Base-by-base conservation (phyloP, 805 yeast genomes). In the Teunomyces lycoperdinae region DNA sequence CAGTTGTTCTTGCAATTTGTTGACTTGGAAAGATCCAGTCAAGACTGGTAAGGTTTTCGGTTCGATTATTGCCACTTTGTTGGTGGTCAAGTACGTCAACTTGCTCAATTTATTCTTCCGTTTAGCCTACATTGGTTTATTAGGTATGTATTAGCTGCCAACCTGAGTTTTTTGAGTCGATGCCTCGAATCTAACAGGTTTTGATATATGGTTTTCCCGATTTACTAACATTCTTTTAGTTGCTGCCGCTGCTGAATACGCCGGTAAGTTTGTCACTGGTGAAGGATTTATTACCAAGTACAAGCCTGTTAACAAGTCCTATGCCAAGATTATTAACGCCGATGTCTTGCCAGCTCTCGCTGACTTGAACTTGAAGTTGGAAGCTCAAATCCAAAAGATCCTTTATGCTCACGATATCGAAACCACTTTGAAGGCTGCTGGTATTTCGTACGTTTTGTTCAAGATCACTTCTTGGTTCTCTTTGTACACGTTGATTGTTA, bases 21-120 rank as follows among this genome's bases (percentile, higher is more conserved):
- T 88, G 51, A 81, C 89, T 53, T 87, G 95, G 96, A 71, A 78
- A 54, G 74, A 85, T 62, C 94, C 97, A 38, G 73, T 78, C 54
- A 77, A 77, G 62, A 84, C 96, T 44, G 97, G 86, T 52, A 83
- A 84, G 61, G 81, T 85, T 40, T 80, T 89, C 57, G 94, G 86
- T 39, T 74, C 81, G 31, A 73, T 85, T 51, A 62, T 88, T 41
- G 64, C 74, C 27, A 67, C 76, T 26, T 71, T 87, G 61, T 54
- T 85, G 45, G 64, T 84, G 31, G 61, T 85, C 58, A 87, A 85
- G 66, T 78, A 73, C 43, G 78, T 86, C 59, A 84, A 86, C 64
- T 62, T 87, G 56, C 58, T 84, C 58, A 79, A 82, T 53, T 68
- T 84, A 46, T 68, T 84, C 59, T 79, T 84, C 75, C 81, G 78